phyloP scores from a whole-genome alignment of 352 stramenopile genomes.

The Phytophthora litchii region DNA sequence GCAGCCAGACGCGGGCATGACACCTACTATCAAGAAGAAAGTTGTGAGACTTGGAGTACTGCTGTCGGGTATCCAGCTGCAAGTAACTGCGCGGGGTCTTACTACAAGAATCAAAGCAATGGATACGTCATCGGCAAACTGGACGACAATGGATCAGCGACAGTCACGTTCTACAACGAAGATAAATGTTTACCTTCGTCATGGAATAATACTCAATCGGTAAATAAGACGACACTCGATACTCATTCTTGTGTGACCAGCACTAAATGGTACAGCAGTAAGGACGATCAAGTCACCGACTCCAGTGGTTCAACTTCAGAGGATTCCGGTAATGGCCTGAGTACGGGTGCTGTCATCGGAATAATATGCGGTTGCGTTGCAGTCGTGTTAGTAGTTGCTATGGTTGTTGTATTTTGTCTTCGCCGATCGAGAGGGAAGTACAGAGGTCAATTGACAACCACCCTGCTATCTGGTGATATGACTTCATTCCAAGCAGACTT shows the following conservation, averaged over 20 bases:
- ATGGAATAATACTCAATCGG: too few relatives aligned
- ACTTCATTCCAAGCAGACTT: neutral
- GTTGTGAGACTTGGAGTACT: conserved; percentile 11
- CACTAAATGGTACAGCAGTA: neutral
- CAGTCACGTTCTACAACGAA: neutral
- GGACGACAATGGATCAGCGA: conserved; percentile 5
- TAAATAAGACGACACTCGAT: neutral
- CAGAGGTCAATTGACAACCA: too few relatives aligned
- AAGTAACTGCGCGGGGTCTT: neutral
- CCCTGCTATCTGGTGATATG: neutral
- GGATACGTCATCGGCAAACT: conserved; percentile 1
- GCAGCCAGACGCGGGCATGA: too few relatives aligned
- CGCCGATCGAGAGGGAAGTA: too few relatives aligned
- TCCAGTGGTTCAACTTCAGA: too few relatives aligned
- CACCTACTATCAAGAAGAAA: conserved; percentile 5
- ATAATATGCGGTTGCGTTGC: neutral
- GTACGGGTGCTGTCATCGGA: too few relatives aligned
- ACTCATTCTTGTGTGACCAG: conserved; percentile 1
- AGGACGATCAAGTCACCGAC: neutral
- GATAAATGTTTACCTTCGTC: neutral
- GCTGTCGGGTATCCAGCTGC: conserved; percentile 12
- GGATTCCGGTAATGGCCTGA: too few relatives aligned
- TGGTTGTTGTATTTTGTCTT: too few relatives aligned
- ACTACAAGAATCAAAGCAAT: neutral
- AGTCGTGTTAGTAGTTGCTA: too few relatives aligned